Evolutionary conservation across 179 eudicot genomes (phyloP).

Genomic region (Carnegiea gigantea): DNA sequence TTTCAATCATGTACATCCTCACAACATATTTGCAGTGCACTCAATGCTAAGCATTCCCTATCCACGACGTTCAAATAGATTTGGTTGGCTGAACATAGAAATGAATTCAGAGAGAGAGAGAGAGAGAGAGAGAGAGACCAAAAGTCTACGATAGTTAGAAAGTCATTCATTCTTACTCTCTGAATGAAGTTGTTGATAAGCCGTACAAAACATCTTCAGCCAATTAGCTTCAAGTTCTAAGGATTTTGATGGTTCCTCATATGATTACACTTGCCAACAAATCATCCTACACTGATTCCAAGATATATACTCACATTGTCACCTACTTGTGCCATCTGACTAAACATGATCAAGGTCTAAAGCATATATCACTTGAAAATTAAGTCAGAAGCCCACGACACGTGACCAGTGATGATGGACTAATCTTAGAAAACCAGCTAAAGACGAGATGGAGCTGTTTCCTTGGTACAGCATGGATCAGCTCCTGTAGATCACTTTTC

Average conservation of each 20-base stretch:
- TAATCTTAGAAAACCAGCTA: background rate
- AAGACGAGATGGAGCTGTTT: background rate
- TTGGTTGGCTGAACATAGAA: no score
- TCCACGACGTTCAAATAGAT: no score
- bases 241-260: background rate
- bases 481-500: background rate
- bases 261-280: background rate
- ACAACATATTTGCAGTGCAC: no score
- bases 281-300: background rate
- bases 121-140: background rate
- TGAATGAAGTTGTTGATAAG: background rate
- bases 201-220: background rate
- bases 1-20: no score
- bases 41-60: no score
- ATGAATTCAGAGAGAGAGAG: no score
- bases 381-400: background rate
- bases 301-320: background rate
- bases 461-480: background rate
- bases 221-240: background rate
- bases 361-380: background rate
- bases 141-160: background rate
- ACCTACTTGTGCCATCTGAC: background rate
- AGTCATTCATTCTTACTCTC: background rate
- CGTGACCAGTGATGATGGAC: background rate
- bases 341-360: background rate